Conservation (phyloP, 164 flowering plant genomes). For the Aristolochia contorta region DNA sequence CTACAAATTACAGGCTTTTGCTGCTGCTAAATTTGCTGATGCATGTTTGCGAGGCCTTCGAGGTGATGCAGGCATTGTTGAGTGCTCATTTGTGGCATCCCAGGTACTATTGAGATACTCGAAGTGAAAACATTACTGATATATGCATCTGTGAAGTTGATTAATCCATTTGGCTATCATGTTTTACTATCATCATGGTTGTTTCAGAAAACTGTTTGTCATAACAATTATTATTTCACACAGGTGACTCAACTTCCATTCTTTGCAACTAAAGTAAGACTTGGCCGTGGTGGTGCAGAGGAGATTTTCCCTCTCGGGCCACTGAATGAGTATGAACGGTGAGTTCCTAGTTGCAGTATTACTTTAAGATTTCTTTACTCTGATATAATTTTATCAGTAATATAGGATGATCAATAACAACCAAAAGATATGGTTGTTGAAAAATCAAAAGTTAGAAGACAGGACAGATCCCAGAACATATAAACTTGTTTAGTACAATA, state of each 20-base stretch:
- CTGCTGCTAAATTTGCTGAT: constrained; percentile 92
- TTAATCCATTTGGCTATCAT: no score
- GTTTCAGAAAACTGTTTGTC: not conserved
- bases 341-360: not conserved
- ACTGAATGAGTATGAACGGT: constrained; percentile 86
- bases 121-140: not conserved
- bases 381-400: not conserved
- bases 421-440: not conserved
- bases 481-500: not conserved
- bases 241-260: constrained; percentile 97
- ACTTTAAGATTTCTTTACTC: not conserved
- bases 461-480: not conserved
- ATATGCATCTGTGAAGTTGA: not conserved
- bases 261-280: constrained; percentile 81
- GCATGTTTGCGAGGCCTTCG: constrained; percentile 79
- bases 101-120: constrained; percentile 27
- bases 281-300: constrained; percentile 79
- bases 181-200: no score
- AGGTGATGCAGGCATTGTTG: constrained; percentile 75
- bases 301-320: constrained; percentile 83
- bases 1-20: constrained; percentile 47
- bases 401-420: not conserved
- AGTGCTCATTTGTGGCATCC: constrained; percentile 82
- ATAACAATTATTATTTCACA: not conserved
- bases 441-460: not conserved